Conservation (phyloP, 2,329 filamentous ascomycete genomes). For the Cladosporium sp. region DNA sequence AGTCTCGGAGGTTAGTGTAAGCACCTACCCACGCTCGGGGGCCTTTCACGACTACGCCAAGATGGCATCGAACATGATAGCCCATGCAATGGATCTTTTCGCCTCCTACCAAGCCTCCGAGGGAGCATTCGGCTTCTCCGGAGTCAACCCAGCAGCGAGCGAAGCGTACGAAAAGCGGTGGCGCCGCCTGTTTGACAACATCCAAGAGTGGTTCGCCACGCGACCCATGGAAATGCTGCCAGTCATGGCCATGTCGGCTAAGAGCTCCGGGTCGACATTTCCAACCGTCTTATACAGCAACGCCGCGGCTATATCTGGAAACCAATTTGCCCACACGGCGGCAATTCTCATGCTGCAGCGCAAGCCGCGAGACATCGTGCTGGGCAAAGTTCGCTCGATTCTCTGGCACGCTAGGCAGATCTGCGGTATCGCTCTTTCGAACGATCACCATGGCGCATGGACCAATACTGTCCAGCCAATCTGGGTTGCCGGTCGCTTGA, state of each 20-base stretch:
- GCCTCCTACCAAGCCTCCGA: conserved; percentile 4
- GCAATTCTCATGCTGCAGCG: conserved; percentile 47
- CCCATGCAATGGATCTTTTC: conserved; percentile 33
- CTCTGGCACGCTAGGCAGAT: conserved; percentile 42
- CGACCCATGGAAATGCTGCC: conserved; percentile 23
- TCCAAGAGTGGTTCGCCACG: conserved; percentile 22
- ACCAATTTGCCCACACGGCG: conserved; percentile 51
- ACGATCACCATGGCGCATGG: conserved; percentile 39
- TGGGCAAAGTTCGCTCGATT: conserved; percentile 29
- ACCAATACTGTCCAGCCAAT: conserved; percentile 39
- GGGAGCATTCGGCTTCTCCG: conserved; percentile 8
- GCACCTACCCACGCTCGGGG: conserved; percentile 14
- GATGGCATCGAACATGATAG: conserved; percentile 51
- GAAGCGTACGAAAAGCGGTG: conserved; percentile 18
- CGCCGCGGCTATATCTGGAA: conserved; percentile 38
- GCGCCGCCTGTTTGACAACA: conserved; percentile 21
- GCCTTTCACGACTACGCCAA: conserved; percentile 52
- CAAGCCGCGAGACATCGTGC: conserved; percentile 32
- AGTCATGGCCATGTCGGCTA: conserved; percentile 22
- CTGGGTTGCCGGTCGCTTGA: conserved; percentile 38
- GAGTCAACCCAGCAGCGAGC: conserved; percentile 11
- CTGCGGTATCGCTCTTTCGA: conserved; percentile 39
- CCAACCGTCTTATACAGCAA: conserved; percentile 41
- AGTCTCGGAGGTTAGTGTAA: conserved; percentile 33
- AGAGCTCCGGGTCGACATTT: conserved; percentile 19